These are phyloP conservation scores for Auriscalpium microsporum DNA, from an alignment of 768 basidiomycete genomes.

Conservation along the genomic window DNA sequence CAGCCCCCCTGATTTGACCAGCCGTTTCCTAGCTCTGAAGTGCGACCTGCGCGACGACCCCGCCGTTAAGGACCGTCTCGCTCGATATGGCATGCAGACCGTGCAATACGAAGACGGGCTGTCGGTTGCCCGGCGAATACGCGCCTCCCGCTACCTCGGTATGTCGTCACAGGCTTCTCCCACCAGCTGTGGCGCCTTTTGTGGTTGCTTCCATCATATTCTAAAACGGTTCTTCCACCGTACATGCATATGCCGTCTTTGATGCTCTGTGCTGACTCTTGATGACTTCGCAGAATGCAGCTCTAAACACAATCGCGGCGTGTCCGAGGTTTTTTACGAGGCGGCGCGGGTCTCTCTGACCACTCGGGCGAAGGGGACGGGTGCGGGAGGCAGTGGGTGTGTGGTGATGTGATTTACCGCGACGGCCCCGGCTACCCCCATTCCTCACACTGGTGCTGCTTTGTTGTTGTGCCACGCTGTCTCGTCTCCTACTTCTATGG, in stretches of 20 bases:
- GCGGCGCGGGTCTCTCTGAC: conserved; percentile 78
- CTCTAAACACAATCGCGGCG: conserved; percentile 93
- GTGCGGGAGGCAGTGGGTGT: conserved; percentile 33
- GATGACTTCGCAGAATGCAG: conserved; percentile 66
- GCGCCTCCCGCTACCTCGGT: conserved; percentile 91
- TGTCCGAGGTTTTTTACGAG: conserved; percentile 88
- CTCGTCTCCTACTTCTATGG: neutral
- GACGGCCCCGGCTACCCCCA: too few species aligned
- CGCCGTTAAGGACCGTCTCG: conserved; percentile 60
- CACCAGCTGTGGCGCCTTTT: too few species aligned
- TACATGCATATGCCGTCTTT: too few species aligned
- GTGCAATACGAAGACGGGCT: conserved; percentile 93
- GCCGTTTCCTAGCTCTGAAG: conserved; percentile 61
- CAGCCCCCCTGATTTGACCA: conserved; percentile 2
- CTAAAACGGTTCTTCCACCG: too few species aligned
- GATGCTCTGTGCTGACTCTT: neutral
- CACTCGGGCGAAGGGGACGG: conserved; percentile 60
- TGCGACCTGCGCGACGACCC: conserved; percentile 91
- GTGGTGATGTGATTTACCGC: conserved; percentile 42
- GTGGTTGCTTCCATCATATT: too few species aligned
- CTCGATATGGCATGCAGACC: conserved; percentile 57
- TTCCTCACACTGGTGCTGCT: neutral
- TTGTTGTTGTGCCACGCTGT: neutral
- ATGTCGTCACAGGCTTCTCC: conserved; percentile 18
- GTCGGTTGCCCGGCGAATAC: conserved; percentile 80